Percentiles rank a stretch among this genome's conserved stretches.
Conservation (phyloP, 768 basidiomycete species). For the Podaxis sp. region DNA sequence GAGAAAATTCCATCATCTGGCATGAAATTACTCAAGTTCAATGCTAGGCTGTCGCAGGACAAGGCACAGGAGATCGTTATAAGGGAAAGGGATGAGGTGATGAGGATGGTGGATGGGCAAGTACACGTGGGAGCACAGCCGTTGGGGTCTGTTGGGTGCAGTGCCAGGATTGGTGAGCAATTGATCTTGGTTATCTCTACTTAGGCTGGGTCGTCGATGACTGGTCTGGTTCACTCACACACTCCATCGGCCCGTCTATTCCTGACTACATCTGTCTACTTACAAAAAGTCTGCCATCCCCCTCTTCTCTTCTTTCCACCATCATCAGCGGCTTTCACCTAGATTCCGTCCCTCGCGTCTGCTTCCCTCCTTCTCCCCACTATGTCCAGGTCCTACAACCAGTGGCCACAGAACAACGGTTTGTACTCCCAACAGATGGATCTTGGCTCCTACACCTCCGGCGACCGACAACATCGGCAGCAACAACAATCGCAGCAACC, state of each 20-base stretch:
- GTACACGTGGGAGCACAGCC: conserved; percentile 1
- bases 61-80: background rate
- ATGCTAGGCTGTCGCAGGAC: background rate
- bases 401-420: conserved; percentile 2
- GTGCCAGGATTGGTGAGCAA: background rate
- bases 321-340: background rate
- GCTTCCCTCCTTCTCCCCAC: conserved; percentile 1
- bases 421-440: conserved; percentile 26
- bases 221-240: conserved; percentile 4
- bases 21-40: background rate
- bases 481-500: conserved; percentile 17
- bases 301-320: background rate
- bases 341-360: background rate
- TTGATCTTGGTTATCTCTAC: conserved; percentile 3
- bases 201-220: background rate
- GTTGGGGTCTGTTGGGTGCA: background rate
- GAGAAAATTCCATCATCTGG: background rate
- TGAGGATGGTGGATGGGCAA: background rate
- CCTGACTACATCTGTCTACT: background rate
- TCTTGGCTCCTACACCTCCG: conserved; percentile 19
- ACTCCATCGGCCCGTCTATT: conserved; percentile 1
- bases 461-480: conserved; percentile 16
- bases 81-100: background rate
- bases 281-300: background rate
- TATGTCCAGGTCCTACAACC: conserved; percentile 4